Percentiles rank a stretch among this genome's conserved stretches.
These are phyloP conservation scores for Penicillium manginii DNA, from an alignment of 495 filamentous ascomycete genomes.

Conservation along the genomic window DNA sequence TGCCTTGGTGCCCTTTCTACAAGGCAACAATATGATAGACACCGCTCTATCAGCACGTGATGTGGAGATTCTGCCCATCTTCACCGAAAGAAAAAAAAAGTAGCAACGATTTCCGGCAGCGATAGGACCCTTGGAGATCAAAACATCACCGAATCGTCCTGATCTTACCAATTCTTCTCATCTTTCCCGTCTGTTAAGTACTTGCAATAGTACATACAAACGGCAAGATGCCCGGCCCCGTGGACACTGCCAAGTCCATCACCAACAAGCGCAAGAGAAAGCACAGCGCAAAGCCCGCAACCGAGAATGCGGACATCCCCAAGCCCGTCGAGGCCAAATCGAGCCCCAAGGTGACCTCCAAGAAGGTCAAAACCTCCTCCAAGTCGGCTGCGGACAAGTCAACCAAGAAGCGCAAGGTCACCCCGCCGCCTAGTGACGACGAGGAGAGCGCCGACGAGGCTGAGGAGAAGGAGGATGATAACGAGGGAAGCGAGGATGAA, in stretches of 20 bases:
- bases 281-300: constrained; percentile 39
- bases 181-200: constrained; percentile 4
- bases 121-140: constrained; percentile 29
- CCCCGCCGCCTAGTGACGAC: constrained; percentile 35
- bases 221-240: constrained; percentile 38
- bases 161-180: constrained; percentile 1
- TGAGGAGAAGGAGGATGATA: constrained; percentile 20
- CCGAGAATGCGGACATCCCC: constrained; percentile 31
- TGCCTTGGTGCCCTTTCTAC: constrained; percentile 4
- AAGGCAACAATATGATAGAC: neutral
- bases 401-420: constrained; percentile 44
- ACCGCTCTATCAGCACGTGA: constrained; percentile 34
- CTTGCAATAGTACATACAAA: constrained; percentile 8
- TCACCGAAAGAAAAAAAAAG: constrained; percentile 38
- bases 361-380: constrained; percentile 27
- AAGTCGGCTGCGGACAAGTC: constrained; percentile 30
- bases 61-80: constrained; percentile 33
- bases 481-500: constrained; percentile 27
- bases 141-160: constrained; percentile 20
- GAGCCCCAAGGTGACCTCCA: constrained; percentile 24
- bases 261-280: constrained; percentile 72
- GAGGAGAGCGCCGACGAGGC: constrained; percentile 34
- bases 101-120: constrained; percentile 29
- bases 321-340: constrained; percentile 32
- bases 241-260: constrained; percentile 58